phyloP scores from a whole-genome alignment of 345 rosid species.

The Eucalyptus decipiens region DNA sequence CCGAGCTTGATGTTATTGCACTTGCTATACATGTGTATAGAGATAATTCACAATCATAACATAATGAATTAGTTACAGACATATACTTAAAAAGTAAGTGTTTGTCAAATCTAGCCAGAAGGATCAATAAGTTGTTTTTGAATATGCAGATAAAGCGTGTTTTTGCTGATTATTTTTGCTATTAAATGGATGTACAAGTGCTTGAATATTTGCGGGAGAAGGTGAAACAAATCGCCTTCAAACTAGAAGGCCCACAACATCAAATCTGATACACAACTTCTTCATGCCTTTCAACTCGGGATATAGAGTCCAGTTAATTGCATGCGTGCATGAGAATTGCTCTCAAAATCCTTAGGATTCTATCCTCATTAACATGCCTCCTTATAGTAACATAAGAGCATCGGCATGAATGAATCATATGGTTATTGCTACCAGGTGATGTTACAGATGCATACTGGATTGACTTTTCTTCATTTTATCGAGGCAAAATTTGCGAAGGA shows the following conservation, averaged over 20 bases:
- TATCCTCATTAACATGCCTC: neutral
- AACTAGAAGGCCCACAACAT: neutral
- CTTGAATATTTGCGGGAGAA: neutral
- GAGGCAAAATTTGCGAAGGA: neutral
- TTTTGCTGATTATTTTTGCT: neutral
- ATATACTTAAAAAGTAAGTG: neutral
- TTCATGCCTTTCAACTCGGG: neutral
- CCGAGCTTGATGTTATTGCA: conserved; percentile 8
- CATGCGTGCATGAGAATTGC: neutral
- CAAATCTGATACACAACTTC: neutral
- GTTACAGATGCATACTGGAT: neutral
- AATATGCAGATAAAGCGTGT: neutral
- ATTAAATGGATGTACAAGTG: neutral
- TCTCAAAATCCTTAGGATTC: neutral
- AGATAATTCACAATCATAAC: neutral
- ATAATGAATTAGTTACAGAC: neutral
- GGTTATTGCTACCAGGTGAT: neutral
- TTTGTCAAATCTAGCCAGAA: neutral
- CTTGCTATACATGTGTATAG: neutral
- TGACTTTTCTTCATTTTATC: neutral
- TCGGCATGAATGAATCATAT: neutral
- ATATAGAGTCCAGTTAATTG: neutral
- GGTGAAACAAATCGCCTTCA: neutral
- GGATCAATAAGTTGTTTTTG: neutral
- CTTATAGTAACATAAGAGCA: neutral